Percentiles rank a stretch among this genome's conserved stretches.
Evolutionary conservation across 257 asterid genomes (phyloP).

Genomic region (Knoxia roxburghii): DNA sequence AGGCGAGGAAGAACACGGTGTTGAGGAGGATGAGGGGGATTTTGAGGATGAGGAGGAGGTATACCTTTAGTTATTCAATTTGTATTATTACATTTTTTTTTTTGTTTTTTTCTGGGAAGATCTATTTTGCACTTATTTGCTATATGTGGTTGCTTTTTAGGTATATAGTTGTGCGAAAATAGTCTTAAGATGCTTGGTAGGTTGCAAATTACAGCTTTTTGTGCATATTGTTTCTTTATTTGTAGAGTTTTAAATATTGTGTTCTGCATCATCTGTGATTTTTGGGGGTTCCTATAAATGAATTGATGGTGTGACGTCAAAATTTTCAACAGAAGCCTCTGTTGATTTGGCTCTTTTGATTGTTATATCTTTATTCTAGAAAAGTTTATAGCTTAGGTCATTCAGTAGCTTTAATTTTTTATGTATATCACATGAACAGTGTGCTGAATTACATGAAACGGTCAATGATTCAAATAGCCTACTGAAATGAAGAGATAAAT

Average conservation of each 20-base stretch:
- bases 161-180: not conserved
- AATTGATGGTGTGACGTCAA: too few species aligned
- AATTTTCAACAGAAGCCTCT: not conserved
- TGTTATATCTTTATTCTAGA: too few species aligned
- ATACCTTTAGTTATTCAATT: constrained; percentile 12
- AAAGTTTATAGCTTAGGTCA: too few species aligned
- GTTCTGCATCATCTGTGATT: not conserved
- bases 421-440: too few species aligned
- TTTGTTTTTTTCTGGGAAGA: not conserved
- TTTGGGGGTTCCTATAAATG: too few species aligned
- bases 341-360: not conserved
- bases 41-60: constrained; percentile 86
- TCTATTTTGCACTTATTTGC: not conserved
- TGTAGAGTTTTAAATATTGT: not conserved
- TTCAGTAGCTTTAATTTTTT: too few species aligned
- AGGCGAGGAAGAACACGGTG: constrained; percentile 71
- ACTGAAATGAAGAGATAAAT: too few species aligned
- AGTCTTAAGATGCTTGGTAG: not conserved
- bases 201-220: not conserved
- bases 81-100: not conserved
- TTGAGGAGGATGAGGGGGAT: constrained; percentile 53
- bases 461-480: too few species aligned
- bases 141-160: not conserved
- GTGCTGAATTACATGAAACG: too few species aligned
- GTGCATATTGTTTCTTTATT: not conserved